Conservation (phyloP, 129 eudicot species). For the Flaveria robusta region DNA sequence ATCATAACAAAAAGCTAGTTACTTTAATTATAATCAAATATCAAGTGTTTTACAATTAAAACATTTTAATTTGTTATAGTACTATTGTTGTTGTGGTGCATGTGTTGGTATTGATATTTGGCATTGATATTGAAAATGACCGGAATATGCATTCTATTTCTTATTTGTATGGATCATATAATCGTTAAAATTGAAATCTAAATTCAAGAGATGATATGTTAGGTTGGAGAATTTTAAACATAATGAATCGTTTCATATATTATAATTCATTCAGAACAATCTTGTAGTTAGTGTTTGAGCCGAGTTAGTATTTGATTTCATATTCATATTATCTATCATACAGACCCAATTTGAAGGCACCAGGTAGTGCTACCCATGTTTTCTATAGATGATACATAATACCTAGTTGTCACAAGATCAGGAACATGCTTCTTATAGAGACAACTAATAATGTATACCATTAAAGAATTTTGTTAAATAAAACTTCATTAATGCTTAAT, state of each 20-base stretch:
- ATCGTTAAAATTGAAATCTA: background rate
- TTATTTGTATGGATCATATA: background rate
- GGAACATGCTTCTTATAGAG: constrained; percentile 21
- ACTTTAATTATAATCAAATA: background rate
- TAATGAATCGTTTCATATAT: too few species aligned
- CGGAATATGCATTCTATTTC: background rate
- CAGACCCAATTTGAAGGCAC: background rate
- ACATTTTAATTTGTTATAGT: background rate
- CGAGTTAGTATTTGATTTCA: too few species aligned
- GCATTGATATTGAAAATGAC: background rate
- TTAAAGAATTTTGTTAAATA: background rate
- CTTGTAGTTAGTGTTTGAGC: too few species aligned
- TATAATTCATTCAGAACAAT: too few species aligned
- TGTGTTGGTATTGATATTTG: background rate
- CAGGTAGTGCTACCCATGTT: constrained; percentile 36
- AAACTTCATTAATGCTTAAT: background rate
- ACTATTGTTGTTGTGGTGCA: background rate
- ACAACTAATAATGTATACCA: background rate
- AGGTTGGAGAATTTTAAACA: background rate
- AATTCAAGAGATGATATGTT: background rate
- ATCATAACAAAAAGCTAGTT: background rate
- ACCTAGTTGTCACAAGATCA: constrained; percentile 20
- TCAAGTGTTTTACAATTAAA: background rate
- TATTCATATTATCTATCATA: too few species aligned
- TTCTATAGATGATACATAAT: constrained; percentile 10